A percentile compares a stretch with the other conserved stretches of the same genome.
These are phyloP conservation scores for Fusarium ramigenum DNA, from an alignment of 2,329 filamentous ascomycete species.

Conservation along the genomic window DNA sequence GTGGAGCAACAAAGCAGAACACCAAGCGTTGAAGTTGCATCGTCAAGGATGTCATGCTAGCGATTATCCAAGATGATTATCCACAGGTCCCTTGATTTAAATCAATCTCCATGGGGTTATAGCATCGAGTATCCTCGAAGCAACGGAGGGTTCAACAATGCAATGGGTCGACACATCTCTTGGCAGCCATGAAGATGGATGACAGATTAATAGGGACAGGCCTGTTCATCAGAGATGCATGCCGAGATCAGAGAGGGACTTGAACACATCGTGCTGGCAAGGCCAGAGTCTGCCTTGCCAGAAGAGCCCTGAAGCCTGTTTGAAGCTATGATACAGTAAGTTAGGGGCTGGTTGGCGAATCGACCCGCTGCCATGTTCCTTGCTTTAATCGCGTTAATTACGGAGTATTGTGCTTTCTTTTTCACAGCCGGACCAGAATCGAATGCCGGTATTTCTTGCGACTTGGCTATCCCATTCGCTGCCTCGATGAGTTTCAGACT, in stretches of 20 bases:
- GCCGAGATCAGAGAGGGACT: neutral
- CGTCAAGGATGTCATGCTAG: neutral
- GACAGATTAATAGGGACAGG: neutral
- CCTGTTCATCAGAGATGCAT: neutral
- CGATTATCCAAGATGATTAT: neutral
- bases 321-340: constrained; percentile 10
- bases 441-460: neutral
- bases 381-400: neutral
- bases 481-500: neutral
- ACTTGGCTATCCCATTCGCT: neutral
- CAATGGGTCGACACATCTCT: constrained; percentile 16
- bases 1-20: neutral
- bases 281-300: constrained; percentile 18
- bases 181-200: neutral
- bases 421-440: neutral
- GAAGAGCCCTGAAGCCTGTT: neutral
- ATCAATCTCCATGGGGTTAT: constrained; percentile 5
- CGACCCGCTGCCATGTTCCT: constrained; percentile 14
- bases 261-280: neutral
- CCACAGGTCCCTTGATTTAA: constrained; percentile 13
- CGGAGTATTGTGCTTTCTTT: constrained; percentile 2
- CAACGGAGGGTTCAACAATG: neutral
- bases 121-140: neutral
- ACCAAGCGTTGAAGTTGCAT: neutral
- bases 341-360: neutral